These are phyloP conservation scores for Seminavis robusta DNA, from an alignment of 108 stramenopile genomes.

Conservation along the genomic window DNA sequence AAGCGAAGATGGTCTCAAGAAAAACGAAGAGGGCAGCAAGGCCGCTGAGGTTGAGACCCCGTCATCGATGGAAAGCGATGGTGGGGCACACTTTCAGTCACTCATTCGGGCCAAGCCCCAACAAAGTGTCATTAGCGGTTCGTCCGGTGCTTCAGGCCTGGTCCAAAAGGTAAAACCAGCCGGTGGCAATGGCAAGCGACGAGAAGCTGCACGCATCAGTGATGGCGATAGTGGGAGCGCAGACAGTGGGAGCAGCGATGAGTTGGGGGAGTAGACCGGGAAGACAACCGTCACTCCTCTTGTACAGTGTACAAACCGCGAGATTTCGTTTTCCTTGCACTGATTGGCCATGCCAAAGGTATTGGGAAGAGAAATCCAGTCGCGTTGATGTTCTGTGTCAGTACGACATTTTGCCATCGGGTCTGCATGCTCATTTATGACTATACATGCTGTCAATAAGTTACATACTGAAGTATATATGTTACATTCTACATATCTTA, in stretches of 20 bases:
- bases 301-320: too few relatives aligned
- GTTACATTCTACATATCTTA: too few relatives aligned
- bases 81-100: neutral
- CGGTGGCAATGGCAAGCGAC: neutral
- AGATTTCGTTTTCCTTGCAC: too few relatives aligned
- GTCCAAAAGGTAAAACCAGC: neutral
- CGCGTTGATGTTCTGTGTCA: too few relatives aligned
- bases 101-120: neutral
- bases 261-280: conserved; percentile 1
- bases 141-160: neutral
- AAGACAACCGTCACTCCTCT: too few relatives aligned
- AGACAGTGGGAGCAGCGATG: conserved; percentile 6
- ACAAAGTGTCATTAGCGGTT: neutral
- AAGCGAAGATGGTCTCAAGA: neutral
- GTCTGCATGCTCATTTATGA: too few relatives aligned
- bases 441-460: too few relatives aligned
- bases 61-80: neutral
- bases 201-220: neutral
- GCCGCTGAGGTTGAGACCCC: neutral
- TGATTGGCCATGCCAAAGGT: too few relatives aligned
- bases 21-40: neutral
- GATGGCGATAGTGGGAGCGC: conserved; percentile 12
- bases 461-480: too few relatives aligned
- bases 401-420: too few relatives aligned
- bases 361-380: too few relatives aligned